Percentiles rank a stretch among this genome's conserved stretches.
Conservation (phyloP, 2,329 filamentous ascomycete species). For the Aspergillus tanneri region DNA sequence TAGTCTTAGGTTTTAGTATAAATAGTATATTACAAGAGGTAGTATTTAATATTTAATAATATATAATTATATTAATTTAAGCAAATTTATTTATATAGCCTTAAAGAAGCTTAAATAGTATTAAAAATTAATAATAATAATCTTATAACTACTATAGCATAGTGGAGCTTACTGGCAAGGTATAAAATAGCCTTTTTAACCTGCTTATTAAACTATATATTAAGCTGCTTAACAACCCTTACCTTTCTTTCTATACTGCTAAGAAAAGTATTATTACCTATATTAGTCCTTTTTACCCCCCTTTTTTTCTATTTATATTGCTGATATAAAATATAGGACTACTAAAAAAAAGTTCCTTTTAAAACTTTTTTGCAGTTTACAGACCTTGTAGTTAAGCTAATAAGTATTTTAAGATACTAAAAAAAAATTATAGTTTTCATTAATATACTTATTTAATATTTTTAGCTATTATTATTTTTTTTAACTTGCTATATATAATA, state of each 20-base stretch:
- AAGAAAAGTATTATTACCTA: not conserved
- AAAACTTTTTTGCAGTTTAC: no score
- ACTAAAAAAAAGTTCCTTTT: no score
- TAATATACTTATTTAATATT: conserved; percentile 4
- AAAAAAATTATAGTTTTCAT: conserved; percentile 5
- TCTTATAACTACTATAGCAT: not conserved
- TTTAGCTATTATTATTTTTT: not conserved
- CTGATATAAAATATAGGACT: no score
- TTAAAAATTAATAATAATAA: no score
- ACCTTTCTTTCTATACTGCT: not conserved
- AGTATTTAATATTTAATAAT: no score
- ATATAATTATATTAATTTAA: no score
- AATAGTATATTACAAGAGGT: no score
- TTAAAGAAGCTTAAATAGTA: no score
- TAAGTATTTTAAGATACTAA: conserved; percentile 1
- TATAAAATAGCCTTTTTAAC: conserved; percentile 1
- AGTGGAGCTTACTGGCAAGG: not conserved
- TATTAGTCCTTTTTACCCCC: not conserved
- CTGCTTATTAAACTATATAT: not conserved
- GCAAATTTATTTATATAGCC: no score
- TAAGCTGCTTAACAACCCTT: not conserved
- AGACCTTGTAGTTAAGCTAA: no score
- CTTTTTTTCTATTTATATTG: not conserved
- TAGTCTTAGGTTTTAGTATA: no score
- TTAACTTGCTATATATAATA: conserved; percentile 1